A percentile compares a stretch with the other conserved stretches of the same genome.
Evolutionary conservation across 805 yeast genomes (phyloP).

Genomic region (Priceomyces carsonii): DNA sequence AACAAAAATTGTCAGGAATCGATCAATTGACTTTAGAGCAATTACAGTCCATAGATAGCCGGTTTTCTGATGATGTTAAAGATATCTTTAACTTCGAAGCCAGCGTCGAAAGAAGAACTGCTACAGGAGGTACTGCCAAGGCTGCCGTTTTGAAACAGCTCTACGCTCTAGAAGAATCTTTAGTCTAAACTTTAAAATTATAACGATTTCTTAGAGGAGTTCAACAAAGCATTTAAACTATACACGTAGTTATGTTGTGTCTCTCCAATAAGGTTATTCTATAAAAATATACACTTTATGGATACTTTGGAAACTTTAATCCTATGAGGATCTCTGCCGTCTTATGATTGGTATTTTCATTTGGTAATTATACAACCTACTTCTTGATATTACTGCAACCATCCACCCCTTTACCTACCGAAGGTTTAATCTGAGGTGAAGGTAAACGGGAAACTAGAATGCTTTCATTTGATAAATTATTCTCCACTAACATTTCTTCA

Average conservation of each 20-base stretch:
- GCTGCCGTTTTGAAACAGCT: constrained; percentile 83
- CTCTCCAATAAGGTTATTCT: too few species aligned
- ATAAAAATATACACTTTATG: too few species aligned
- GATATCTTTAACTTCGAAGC: constrained; percentile 89
- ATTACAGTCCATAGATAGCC: constrained; percentile 72
- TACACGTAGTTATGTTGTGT: background rate
- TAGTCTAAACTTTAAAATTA: background rate
- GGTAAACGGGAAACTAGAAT: background rate
- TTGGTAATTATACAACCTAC: too few species aligned
- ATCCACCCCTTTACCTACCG: too few species aligned
- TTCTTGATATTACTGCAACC: too few species aligned
- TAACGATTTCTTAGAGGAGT: too few species aligned
- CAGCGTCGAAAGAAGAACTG: constrained; percentile 94
- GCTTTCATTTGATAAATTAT: background rate
- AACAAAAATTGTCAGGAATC: constrained; percentile 71
- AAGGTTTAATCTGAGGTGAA: too few species aligned
- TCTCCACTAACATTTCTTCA: background rate
- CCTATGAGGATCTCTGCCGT: too few species aligned
- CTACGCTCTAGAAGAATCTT: constrained; percentile 27
- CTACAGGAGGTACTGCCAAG: constrained; percentile 97
- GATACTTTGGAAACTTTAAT: too few species aligned
- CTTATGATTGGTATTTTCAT: too few species aligned
- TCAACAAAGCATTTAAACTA: background rate
- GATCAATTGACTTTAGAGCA: constrained; percentile 80
- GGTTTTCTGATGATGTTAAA: constrained; percentile 80